Conservation (phyloP, 2,329 filamentous ascomycete genomes). For the Nannizziopsis arthrosporioides region DNA sequence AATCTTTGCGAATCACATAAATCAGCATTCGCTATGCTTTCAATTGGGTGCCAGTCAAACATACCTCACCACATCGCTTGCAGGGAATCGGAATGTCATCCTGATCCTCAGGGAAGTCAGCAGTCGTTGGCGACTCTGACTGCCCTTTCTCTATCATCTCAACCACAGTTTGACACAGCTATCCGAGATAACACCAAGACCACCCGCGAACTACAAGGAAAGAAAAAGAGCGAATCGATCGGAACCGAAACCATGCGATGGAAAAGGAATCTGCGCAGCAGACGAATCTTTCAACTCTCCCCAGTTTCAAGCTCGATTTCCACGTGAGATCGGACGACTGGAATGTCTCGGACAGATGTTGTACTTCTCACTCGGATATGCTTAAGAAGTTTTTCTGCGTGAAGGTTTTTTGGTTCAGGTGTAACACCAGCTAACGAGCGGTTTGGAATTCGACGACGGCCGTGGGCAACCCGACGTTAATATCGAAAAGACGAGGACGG, state of each 20-base stretch:
- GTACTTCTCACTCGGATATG: background rate
- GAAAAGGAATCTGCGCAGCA: background rate
- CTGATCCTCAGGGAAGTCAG: constrained; percentile 50
- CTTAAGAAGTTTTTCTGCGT: background rate
- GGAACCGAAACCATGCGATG: constrained; percentile 4
- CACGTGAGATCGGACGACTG: background rate
- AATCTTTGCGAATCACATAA: constrained; percentile 49
- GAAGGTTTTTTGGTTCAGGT: background rate
- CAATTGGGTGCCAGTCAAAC: constrained; percentile 14
- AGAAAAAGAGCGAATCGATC: background rate
- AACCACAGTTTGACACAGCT: background rate
- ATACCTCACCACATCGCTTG: constrained; percentile 85
- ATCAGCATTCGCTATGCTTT: constrained; percentile 6
- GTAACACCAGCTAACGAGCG: background rate
- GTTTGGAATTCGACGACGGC: too few relatives aligned
- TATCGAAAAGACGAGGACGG: too few relatives aligned
- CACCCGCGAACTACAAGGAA: background rate
- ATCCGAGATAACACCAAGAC: background rate
- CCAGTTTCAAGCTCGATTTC: background rate
- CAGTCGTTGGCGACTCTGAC: constrained; percentile 10
- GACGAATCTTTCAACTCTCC: background rate
- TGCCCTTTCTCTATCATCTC: constrained; percentile 10
- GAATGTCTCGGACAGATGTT: background rate
- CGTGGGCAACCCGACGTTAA: too few relatives aligned
- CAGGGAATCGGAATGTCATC: constrained; percentile 75